Base-by-base conservation (phyloP, 371 early-diverging fungal species). In the Cokeromyces recurvatus region DNA sequence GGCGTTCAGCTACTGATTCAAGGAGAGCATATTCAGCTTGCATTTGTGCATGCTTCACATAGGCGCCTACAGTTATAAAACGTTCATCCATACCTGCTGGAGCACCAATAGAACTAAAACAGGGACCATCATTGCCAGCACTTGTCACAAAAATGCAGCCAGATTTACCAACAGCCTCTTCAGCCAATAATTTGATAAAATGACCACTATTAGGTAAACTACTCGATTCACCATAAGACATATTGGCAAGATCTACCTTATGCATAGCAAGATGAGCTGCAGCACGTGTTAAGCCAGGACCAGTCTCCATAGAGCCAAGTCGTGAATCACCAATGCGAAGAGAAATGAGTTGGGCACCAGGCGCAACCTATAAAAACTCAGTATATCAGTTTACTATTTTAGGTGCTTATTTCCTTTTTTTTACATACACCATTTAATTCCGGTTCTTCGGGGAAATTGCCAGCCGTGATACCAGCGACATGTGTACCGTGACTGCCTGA, bases 111-210 rank as follows among this genome's bases (percentile, higher is more conserved):
- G 96, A 92, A 25, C 86, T 78, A 48, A 90, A 74, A 14, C 87
- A 89, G 4, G 97, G 96, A 4, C 97, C 97, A 39, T 82, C 86
- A 59, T 97, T 97, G 32, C 97, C 95, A 2, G 92, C 95, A 37
- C 90, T 88, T 8, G 89, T 74, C 9, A 95, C 86, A 68, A 97
- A 88, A 43, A 94, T 79, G 60, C 86, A 85, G 27, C 89, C 87
- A 38, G 82, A 72, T 61, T 88, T 85, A 49, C 87, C 84, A 17
- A 96, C 76, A 32, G 85, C 92, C 60, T 94, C 89, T 37, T 89
- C 79, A 12, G 84, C 78, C 24, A 95, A 64, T 23, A 90, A 50
- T 46, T 89, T 80, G 44, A 89, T 80, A 64, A 90, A 92, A 48
- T 87, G 84, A 23, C 96, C 96, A 19, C 62, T 63, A 51, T 89